phyloP scores from a whole-genome alignment of 331 rosid species.

The Arachis monticola region DNA sequence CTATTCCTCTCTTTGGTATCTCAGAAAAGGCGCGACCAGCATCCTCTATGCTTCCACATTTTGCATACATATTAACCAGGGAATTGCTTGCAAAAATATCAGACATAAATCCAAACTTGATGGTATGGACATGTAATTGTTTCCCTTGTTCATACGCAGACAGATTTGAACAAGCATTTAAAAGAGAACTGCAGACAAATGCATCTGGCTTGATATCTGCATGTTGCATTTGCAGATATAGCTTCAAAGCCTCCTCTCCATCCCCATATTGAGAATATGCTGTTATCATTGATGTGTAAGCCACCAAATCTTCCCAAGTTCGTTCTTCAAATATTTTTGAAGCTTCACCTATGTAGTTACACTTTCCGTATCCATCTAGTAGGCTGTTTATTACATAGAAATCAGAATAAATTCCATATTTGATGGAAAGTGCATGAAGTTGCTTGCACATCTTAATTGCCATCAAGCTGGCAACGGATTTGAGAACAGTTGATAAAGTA shows the following conservation, averaged over 20 bases:
- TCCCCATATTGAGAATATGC: slow-evolving; percentile 79
- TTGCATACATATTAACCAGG: slow-evolving; percentile 92
- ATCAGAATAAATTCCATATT: slow-evolving; percentile 74
- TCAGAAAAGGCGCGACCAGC: slow-evolving; percentile 73
- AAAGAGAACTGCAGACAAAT: slow-evolving; percentile 85
- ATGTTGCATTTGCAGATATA: slow-evolving; percentile 70
- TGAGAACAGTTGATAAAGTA: slow-evolving; percentile 78
- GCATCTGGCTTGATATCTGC: slow-evolving; percentile 64
- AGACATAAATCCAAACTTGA: slow-evolving; percentile 77
- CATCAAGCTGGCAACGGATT: slow-evolving; percentile 70
- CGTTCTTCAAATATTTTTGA: slow-evolving; percentile 70
- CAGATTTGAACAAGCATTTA: slow-evolving; percentile 83
- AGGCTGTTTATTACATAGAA: slow-evolving; percentile 78
- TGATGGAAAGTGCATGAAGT: slow-evolving; percentile 70
- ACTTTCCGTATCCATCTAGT: slow-evolving; percentile 81
- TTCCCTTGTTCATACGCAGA: slow-evolving; percentile 91
- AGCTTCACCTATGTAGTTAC: slow-evolving; percentile 62
- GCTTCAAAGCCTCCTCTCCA: slow-evolving; percentile 85
- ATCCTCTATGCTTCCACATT: slow-evolving; percentile 87
- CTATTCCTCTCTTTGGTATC: slow-evolving; percentile 75
- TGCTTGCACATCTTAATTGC: slow-evolving; percentile 56
- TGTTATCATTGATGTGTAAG: slow-evolving; percentile 89
- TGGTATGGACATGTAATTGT: slow-evolving; percentile 80
- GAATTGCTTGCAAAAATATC: slow-evolving; percentile 90
- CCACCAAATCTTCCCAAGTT: slow-evolving; percentile 75